These are phyloP conservation scores for Geranium rotundifolium DNA, from an alignment of 345 rosid genomes.

Conservation along the genomic window DNA sequence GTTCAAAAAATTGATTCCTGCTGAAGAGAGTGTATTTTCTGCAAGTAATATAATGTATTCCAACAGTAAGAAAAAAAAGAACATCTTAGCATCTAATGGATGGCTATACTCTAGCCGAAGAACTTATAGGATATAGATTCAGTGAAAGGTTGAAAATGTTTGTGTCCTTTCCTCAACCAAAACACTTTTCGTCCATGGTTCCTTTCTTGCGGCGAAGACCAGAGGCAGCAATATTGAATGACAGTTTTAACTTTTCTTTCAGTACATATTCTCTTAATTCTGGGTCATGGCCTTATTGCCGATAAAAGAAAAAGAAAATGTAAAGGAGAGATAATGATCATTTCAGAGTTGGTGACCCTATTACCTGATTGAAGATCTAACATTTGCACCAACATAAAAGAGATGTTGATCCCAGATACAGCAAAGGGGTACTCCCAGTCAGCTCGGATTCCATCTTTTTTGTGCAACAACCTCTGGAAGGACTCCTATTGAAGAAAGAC, in stretches of 20 bases:
- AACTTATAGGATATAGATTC: too few species aligned
- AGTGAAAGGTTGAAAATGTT: too few species aligned
- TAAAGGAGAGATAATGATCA: not conserved
- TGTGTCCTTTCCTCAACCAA: too few species aligned
- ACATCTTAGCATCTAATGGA: too few species aligned
- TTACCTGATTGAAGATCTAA: conserved; percentile 82
- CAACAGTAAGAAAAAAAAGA: not conserved
- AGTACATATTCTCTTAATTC: not conserved
- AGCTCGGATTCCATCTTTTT: conserved; percentile 73
- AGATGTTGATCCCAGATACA: conserved; percentile 86
- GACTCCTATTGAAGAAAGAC: conserved; percentile 37
- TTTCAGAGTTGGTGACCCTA: conserved; percentile 2
- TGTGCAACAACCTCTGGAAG: conserved; percentile 70
- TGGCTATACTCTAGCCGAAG: too few species aligned
- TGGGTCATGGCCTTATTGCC: too few species aligned
- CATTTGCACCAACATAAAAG: conserved; percentile 82
- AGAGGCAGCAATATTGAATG: too few species aligned
- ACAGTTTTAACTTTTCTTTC: too few species aligned
- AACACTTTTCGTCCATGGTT: too few species aligned
- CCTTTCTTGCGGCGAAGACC: too few species aligned
- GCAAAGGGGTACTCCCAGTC: conserved; percentile 99
- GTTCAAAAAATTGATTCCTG: conserved; percentile 53
- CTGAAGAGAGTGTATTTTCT: conserved; percentile 65
- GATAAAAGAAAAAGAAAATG: too few species aligned
- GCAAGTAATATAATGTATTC: conserved; percentile 3